These are phyloP conservation scores for Agrocybe chaxingu DNA, from an alignment of 768 basidiomycete genomes.

Conservation along the genomic window DNA sequence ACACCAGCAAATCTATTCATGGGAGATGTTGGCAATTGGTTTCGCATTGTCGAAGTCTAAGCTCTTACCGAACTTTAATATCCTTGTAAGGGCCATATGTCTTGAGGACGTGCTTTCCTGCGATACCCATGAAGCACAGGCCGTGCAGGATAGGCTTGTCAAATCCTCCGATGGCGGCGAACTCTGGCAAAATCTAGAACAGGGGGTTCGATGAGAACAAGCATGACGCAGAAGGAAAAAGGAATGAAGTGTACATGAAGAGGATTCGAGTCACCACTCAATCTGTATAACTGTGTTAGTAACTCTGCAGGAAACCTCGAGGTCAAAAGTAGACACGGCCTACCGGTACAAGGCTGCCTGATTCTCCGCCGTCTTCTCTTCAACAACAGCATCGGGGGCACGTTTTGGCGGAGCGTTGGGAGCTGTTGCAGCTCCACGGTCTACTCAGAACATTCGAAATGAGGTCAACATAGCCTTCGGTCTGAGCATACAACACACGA, in stretches of 20 bases:
- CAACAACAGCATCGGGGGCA: conserved; percentile 77
- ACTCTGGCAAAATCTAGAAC: conserved; percentile 81
- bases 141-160: conserved; percentile 88
- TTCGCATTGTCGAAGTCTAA: no score
- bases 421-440: conserved; percentile 87
- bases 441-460: conserved; percentile 33
- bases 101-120: conserved; percentile 90
- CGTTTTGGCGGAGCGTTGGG: conserved; percentile 79
- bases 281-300: conserved; percentile 32
- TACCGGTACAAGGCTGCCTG: conserved; percentile 95
- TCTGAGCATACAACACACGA: conserved; percentile 1
- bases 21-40: no score
- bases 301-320: not conserved
- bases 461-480: not conserved
- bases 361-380: conserved; percentile 78
- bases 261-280: conserved; percentile 92
- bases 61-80: conserved; percentile 85
- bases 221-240: not conserved
- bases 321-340: conserved; percentile 10
- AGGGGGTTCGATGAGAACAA: not conserved
- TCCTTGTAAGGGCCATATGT: conserved; percentile 82
- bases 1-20: conserved; percentile 74
- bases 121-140: conserved; percentile 88
- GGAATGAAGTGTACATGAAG: conserved; percentile 59
- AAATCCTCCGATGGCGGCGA: conserved; percentile 94